Base-by-base conservation (phyloP, 768 basidiomycete genomes). In the Boletus barrowsii region DNA sequence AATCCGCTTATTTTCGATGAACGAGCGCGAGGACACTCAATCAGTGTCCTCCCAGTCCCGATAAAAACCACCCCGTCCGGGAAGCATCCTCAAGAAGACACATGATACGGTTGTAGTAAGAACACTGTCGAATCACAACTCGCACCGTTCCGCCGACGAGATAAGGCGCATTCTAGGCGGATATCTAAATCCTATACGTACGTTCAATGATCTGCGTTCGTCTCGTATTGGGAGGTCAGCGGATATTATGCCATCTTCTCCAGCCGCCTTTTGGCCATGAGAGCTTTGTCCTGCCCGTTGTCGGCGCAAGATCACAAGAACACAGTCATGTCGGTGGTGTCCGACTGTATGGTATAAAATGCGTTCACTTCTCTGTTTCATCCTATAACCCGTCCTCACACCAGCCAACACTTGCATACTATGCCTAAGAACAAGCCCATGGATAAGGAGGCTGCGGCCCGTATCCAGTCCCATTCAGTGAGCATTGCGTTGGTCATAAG, bases 381-480 rank as follows among this genome's bases (percentile, higher is more conserved):
- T 33, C 41, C 32, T 33, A 4, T 24, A 33, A 14, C 37, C 37
- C 1, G 32, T 45, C 42, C 13, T 40, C 44, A 20, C 18, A 3
- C 15, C 18, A 53, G 14, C 15, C 18, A 56, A 39, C 29, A 33
- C 15, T 30, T 32, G 2, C 33, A 20, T 20, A 35, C n/a, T 9
- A 57, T 58, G 57, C 10, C 55, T 2, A 18, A 22, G n/a, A 33
- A 55, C 10, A 56, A 52, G n/a, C 32, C 32, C 17, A 55, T 57
- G 56, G 40, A 46, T 40, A 54, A 54, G 35, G 29, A 17, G 1
- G 57, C 41, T 32, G 54, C 57, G 1, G 18, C 42, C 0, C 54
- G 55, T 14, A 56, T 56, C 50, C 57, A 58, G n/a, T 45, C 47
- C 17, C 39, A 58, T 37, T 17, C 57, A 10, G 57, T 56, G 49